Evolutionary conservation across 2,329 filamentous ascomycete species (phyloP), one percentile per base, ranked within the genome.

Genomic region (Cytospora piceicola): DNA sequence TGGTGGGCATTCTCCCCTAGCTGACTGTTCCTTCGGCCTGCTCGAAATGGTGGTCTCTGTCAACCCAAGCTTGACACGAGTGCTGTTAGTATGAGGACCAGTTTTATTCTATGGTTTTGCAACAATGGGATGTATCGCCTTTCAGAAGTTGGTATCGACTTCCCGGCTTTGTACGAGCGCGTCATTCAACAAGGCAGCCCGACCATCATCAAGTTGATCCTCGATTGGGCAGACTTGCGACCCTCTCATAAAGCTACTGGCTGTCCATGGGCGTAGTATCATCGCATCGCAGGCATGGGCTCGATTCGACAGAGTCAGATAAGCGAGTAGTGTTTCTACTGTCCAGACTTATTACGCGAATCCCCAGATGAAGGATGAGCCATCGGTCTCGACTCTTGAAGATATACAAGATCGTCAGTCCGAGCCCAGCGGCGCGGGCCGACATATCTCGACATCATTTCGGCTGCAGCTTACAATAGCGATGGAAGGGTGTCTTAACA

Each of bases 381-480:
- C 46, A 11, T 51, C 42, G 63, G 54, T 63, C 58, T 65, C 60
- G 63, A 51, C 46, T 42, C 42, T 62, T 27, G n/a, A 29, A 42
- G 32, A 32, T 32, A 34, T n/a, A 42, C n/a, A 20, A 29, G 64
- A 63, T 63, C 64, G 61, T 20, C 59, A 30, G 32, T 63, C 54
- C 54, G 55, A 66, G 59, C 64, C 57, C 39, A 15, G 14, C 54
- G 61, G 61, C 61, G 34, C 49, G 17, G 30, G 12, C 64, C 64
- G 64, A 42, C 6, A 52, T 27, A 57, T 52, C 29, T 55, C 42
- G 61, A 52, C 30, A 34, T 39, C 7, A 29, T 51, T 29, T 51
- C 53, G 42, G 61, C 49, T 46, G 39, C 30, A n/a, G 53, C 53
- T 34, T 53, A 27, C 22, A 53, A n/a, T 53, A 7, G 39, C 39